Base-by-base conservation (phyloP, 345 rosid genomes). In the Erucastrum elatum region DNA sequence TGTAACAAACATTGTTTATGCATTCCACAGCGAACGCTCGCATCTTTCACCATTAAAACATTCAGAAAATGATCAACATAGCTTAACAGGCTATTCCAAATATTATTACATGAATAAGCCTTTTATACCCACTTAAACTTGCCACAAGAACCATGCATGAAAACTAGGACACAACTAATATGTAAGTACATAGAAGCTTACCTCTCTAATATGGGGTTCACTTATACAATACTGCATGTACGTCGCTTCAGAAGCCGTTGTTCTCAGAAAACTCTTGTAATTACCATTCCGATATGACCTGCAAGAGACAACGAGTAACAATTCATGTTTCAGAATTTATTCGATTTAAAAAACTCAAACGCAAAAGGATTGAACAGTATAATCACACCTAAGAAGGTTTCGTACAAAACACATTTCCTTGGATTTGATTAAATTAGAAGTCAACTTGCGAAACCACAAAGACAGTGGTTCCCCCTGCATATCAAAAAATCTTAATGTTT, bases 391-490 rank as follows among this genome's bases (percentile, higher is more conserved):
- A 70, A 92, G 80, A 78, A 92, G 82, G 67, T 65, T 86, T 64
- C 97, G 87, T 8, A 92, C 92, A 81, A 94, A 89, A 82, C 82
- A 64, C 87, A 94, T 89, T 77, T 92, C 90, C 78, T 87, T 87
- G 67, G 95, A 92, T 82, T 76, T 85, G 72, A 86, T 78, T 64
- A 94, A 71, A 27, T 77, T 35, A 82, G 72, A 72, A 75, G 94
- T 89, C 83, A 92, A 49, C 44, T 55, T 82, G n/a, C 92, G 83
- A 79, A 94, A 88, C 97, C 95, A 94, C 71, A 87, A 74, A 74
- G 97, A 87, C 84, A 92, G 89, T n/a, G 96, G 89, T 82, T 89
- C 96, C 76, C 94, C 92, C 98, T 94, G 85, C 77, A 70, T 68
- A 85, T 70, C 65, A 76, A 17, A 68, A 17, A 68, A 82, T 53